Base-by-base conservation (phyloP, 2,329 filamentous ascomycete genomes). In the Hyphodiscus sp. region DNA sequence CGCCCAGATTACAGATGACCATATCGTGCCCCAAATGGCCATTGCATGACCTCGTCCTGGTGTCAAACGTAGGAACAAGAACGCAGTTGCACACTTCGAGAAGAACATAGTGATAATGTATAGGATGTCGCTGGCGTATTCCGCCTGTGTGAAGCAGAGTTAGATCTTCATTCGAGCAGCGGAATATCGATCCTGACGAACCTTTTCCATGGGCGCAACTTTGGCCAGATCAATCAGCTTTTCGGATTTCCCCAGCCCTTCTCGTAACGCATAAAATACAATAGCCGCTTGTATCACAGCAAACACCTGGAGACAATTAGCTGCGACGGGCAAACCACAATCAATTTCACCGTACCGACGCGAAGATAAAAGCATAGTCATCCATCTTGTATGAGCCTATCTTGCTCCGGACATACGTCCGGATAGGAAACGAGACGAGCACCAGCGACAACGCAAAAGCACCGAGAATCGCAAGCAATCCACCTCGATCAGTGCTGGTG, bases 31-130 rank as follows among this genome's bases (percentile, higher is more conserved):
- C 58, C 66, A 69, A 7, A 71, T 68, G 2, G 66, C 63, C n/a
- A 65, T 52, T 11, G 67, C 65, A 58, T 77, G 75, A 4, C 57
- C 61, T 50, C 68, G 68, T 20, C 72, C 68, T 4, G 73, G 73
- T 2, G 73, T 74, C 16, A 77, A 64, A 4, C 74, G 73, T 18
- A 74, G 65, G 52, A 74, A 72, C 10, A 77, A 69, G n/a, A 72
- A 66, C 10, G 71, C 65, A 41, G 74, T 67, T 5, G 70, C 70
- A 47, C 65, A 65, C 56, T 76, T 76, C 6, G 73, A 72, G 18
- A 74, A 65, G 53, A 71, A 74, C 19, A 75, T 58, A 1, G 67
- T 62, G 33, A 72, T 38, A 30, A 76, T 57, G 49, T 70, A 72
- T 53, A 77, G 65, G 18, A 74, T 62, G 54, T 77, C 70, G 52